Evolutionary conservation across 106 monocot species (phyloP), one percentile per base, ranked within the genome.

Genomic region (Platanthera guangdongensis): DNA sequence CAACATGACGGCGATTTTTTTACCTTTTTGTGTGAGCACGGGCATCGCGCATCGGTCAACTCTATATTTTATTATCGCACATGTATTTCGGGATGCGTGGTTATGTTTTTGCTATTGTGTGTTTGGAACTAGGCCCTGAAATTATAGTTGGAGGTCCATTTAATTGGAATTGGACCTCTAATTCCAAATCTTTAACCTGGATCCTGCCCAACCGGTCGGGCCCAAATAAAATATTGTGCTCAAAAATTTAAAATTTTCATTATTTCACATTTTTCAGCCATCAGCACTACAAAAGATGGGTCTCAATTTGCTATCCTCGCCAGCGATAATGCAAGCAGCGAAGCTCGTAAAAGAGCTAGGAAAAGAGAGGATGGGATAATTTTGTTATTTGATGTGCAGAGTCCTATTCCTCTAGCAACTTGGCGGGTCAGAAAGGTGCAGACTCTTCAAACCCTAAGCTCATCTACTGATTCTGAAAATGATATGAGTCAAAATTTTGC

Each of bases 371-470:
- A 76, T 81, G 97, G 97, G 21, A 25, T 94, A 14, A 86, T 97
- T 75, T 78, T 91, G 77, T 70, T 97, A 72, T 94, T 97, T 75
- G 75, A 89, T 47, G 84, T 74, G 47, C 81, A 87, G 75, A 74
- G 79, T 69, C 94, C 93, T 59, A 68, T 80, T 69, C 89, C 91
- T 77, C 12, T 80, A 45, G 77, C 89, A 54, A 77, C 85, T 57
- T 97, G 91, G 91, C 80, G 51, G 39, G 93, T 93, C 52, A 90
- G 82, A 72, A 96, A 93, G 90, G 96, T 93, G 89, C 48, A 0
- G 32, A 14, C 46, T 83, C 6, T 47, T 59, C 16, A 50, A 1
- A 19, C 9, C 22, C 11, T 64, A 25, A 64, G 3, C 19, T 22
- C 13, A 12, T 0, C 6, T 64, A 25, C 39, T 65, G 65, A 11